phyloP scores from a whole-genome alignment of 441 rosid species.

The Brassica balearica region DNA sequence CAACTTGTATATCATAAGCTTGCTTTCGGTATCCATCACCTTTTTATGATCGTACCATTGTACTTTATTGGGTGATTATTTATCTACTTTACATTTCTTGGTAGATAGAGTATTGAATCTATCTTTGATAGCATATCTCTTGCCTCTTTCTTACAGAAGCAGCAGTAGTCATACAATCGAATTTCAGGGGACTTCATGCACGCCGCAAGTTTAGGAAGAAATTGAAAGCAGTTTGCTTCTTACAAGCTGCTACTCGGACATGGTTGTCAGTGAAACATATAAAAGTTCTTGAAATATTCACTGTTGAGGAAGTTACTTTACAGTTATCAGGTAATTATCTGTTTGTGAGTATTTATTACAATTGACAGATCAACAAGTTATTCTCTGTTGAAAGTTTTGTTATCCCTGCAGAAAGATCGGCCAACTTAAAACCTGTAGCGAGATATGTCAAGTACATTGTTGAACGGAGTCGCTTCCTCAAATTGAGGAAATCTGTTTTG shows the following conservation, averaged over 20 bases:
- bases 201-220: slow-evolving; percentile 58
- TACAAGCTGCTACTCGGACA: slow-evolving; percentile 65
- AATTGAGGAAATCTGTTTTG: slow-evolving; percentile 52
- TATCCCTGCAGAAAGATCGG: slow-evolving; percentile 47
- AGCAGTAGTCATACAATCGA: slow-evolving; percentile 70
- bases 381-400: slow-evolving; percentile 14
- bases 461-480: slow-evolving; percentile 63
- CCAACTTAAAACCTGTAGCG: slow-evolving; percentile 41
- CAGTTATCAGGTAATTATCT: slow-evolving; percentile 48
- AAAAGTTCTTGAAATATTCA: slow-evolving; percentile 32
- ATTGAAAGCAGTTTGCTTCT: slow-evolving; percentile 49
- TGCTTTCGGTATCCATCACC: not conserved
- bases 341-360: not conserved
- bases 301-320: slow-evolving; percentile 40
- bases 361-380: slow-evolving; percentile 7
- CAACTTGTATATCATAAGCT: not conserved
- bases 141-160: slow-evolving; percentile 57
- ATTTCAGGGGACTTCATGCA: slow-evolving; percentile 55
- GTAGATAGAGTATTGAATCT: slow-evolving; percentile 15
- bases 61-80: slow-evolving; percentile 12
- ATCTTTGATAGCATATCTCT: slow-evolving; percentile 8
- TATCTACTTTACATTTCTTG: slow-evolving; percentile 13
- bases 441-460: slow-evolving; percentile 53
- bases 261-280: slow-evolving; percentile 67
- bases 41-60: slow-evolving; percentile 11